Percentiles rank a stretch among this genome's conserved stretches.
phyloP scores from a whole-genome alignment of 2,329 filamentous ascomycete species.

The Sclerotiophoma versabilis region DNA sequence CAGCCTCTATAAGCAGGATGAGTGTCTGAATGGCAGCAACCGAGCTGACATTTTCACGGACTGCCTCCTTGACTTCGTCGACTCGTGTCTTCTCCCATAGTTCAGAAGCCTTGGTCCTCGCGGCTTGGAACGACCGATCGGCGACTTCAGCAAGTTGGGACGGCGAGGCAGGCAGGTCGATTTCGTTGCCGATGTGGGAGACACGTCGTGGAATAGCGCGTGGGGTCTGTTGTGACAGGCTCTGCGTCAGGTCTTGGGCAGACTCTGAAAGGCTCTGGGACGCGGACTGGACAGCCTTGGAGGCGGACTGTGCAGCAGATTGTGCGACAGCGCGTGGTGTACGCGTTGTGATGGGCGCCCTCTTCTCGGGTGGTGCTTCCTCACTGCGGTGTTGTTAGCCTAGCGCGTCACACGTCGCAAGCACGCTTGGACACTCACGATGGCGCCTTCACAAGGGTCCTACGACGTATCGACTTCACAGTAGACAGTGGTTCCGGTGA shows the following conservation, averaged over 20 bases:
- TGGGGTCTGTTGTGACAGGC: constrained; percentile 34
- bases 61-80: constrained; percentile 67
- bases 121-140: constrained; percentile 72
- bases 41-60: constrained; percentile 75
- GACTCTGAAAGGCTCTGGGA: constrained; percentile 7
- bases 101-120: constrained; percentile 69
- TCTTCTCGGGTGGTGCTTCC: constrained; percentile 56
- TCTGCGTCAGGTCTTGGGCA: constrained; percentile 7
- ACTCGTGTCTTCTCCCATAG: constrained; percentile 72
- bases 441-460: constrained; percentile 43
- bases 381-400: constrained; percentile 43
- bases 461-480: constrained; percentile 41
- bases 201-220: constrained; percentile 58
- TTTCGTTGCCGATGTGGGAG: constrained; percentile 60
- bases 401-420: constrained; percentile 37
- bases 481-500: constrained; percentile 47
- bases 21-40: constrained; percentile 58
- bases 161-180: constrained; percentile 75
- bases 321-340: constrained; percentile 10
- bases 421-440: constrained; percentile 34
- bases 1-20: constrained; percentile 68
- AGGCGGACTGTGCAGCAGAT: constrained; percentile 37
- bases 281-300: constrained; percentile 7
- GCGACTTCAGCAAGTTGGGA: constrained; percentile 66
- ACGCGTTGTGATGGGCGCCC: background rate